Evolutionary conservation across 768 basidiomycete genomes (phyloP), one percentile per base, ranked within the genome.

Genomic region (Pleurotus djamor): DNA sequence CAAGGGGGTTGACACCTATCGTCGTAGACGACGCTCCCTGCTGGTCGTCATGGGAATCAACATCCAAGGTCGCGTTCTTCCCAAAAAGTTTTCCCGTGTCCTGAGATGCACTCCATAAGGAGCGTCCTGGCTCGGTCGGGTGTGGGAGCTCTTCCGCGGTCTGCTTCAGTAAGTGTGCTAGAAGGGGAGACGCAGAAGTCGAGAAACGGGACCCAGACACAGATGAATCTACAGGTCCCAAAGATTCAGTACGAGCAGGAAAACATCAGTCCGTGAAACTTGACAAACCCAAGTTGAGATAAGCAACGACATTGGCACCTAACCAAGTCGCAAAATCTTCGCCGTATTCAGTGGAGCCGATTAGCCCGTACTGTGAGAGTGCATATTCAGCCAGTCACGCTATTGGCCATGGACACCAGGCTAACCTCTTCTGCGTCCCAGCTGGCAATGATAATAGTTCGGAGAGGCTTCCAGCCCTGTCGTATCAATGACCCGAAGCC

Each of bases 311-410:
- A 57, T 88, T 77, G 45, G 81, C 72, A 57, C 78, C 69, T 17
- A 92, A 78, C 81, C 83, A 90, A 13, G 79, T 76, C 0, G 79
- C 67, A 62, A 90, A 92, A 66, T 92, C 91, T 62, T 92, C 90
- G 5, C 83, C 87, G 16, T 58, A 90, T 64, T 91, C 90, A 10
- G 87, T 89, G 57, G 81, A 83, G 17, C 90, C 90, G 47, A 86
- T 67, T 17, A 87, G 73, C 21, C 83, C 84, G 57, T 82, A 83
- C 79, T 61, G 16, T 59, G 21, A n/a, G 3, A 13, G 17, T 34
- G 32, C 43, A 14, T 13, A 17, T 52, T 74, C 74, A 21, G 70
- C 74, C 13, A 59, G 61, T 37, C 32, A n/a, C 17, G n/a, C 45
- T 12, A 7, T 47, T 10, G 41, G 12, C 74, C 71, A 34, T 71